phyloP scores from a whole-genome alignment of 1,139 yeast species.

The Kurtzmaniella natalensis region DNA sequence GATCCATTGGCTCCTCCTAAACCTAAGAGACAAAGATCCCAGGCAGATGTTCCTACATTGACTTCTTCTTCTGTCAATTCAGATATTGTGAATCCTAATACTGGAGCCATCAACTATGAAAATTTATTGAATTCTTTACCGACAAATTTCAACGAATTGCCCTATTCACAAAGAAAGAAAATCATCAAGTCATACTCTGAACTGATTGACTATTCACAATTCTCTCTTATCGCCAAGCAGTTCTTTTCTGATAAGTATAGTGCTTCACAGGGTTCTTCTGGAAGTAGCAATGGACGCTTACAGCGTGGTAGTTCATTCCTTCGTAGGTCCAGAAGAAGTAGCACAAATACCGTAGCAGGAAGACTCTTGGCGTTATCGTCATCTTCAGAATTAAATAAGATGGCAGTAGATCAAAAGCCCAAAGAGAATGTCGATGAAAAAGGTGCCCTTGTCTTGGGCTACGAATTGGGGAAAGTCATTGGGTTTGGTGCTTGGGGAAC shows the following conservation, averaged over 20 bases:
- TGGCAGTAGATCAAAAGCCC: slow-evolving; percentile 17
- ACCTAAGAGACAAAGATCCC: slow-evolving; percentile 19
- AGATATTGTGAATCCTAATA: slow-evolving; percentile 17
- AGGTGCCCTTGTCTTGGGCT: slow-evolving; percentile 57
- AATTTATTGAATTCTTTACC: slow-evolving; percentile 47
- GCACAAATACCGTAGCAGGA: slow-evolving; percentile 41
- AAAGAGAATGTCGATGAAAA: slow-evolving; percentile 49
- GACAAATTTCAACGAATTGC: slow-evolving; percentile 55
- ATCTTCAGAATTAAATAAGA: slow-evolving; percentile 32
- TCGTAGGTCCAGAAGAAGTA: slow-evolving; percentile 27
- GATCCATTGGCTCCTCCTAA: slow-evolving; percentile 11
- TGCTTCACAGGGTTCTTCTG: slow-evolving; percentile 11
- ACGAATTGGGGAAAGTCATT: slow-evolving; percentile 68
- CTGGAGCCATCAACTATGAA: slow-evolving; percentile 35
- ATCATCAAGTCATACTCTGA: slow-evolving; percentile 55
- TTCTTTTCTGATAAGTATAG: slow-evolving; percentile 16
- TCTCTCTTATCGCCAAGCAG: slow-evolving; percentile 39
- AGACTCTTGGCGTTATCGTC: slow-evolving; percentile 37
- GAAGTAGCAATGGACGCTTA: slow-evolving; percentile 11
- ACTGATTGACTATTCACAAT: slow-evolving; percentile 46
- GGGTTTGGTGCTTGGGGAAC: slow-evolving; percentile 94
- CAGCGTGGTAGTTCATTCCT: slow-evolving; percentile 21
- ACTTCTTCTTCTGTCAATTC: slow-evolving; percentile 30
- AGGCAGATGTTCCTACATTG: slow-evolving; percentile 14
- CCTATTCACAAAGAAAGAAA: slow-evolving; percentile 65